Conservation (phyloP, 2,329 filamentous ascomycete genomes). For the Albifimbria verrucaria region DNA sequence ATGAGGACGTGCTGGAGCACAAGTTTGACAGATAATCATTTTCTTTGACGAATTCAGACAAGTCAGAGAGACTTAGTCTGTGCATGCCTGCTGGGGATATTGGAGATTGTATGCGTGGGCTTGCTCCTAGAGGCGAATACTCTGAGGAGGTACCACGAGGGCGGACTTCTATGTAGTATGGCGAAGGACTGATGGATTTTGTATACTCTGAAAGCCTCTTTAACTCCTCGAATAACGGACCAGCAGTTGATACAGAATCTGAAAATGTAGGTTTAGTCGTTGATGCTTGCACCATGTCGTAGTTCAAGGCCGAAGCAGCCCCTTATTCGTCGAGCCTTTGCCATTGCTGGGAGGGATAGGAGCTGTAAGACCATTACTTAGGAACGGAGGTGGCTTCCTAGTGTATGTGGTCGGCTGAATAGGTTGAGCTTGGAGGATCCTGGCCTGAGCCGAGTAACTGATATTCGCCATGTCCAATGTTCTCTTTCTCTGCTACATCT, state of each 20-base stretch:
- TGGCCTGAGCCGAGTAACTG: neutral
- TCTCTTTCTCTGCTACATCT: neutral
- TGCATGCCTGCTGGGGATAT: conserved; percentile 14
- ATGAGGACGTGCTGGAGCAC: conserved; percentile 22
- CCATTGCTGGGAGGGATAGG: too few species aligned
- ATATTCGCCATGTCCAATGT: neutral
- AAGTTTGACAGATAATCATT: conserved; percentile 27
- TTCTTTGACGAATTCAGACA: conserved; percentile 24
- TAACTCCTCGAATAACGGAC: too few species aligned
- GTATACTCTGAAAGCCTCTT: too few species aligned
- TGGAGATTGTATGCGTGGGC: conserved; percentile 24
- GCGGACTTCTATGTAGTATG: neutral
- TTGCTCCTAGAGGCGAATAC: conserved; percentile 22
- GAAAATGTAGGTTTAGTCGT: too few species aligned
- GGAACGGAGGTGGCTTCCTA: too few species aligned
- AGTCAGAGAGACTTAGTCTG: conserved; percentile 22
- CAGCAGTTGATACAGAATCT: too few species aligned
- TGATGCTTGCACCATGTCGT: too few species aligned
- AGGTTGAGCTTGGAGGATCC: too few species aligned
- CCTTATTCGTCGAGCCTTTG: too few species aligned
- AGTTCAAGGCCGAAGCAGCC: too few species aligned
- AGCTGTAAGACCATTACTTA: too few species aligned
- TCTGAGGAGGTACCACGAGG: conserved; percentile 27
- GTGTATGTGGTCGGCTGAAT: too few species aligned
- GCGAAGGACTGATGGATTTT: neutral